Evolutionary conservation across 2,329 filamentous ascomycete species (phyloP).

Genomic region (Fusarium musae): DNA sequence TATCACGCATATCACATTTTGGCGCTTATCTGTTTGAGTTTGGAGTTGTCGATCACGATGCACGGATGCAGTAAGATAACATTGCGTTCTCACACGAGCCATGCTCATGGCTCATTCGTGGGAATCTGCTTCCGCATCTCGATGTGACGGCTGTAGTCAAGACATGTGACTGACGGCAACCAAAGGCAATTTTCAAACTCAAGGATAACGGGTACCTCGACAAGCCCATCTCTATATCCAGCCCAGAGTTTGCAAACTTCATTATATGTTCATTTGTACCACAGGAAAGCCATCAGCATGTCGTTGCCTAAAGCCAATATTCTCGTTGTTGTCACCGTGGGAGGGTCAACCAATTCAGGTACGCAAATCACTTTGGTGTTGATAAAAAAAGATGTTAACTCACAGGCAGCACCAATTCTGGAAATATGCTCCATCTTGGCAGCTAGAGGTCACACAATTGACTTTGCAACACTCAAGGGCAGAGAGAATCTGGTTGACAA

Average conservation of each 20-base stretch:
- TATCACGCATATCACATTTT: background rate
- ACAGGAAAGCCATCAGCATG: background rate
- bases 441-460: slow-evolving; percentile 4
- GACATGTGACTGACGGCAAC: background rate
- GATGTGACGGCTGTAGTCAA: background rate
- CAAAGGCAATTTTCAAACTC: background rate
- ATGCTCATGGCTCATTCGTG: background rate
- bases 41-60: background rate
- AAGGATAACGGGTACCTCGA: background rate
- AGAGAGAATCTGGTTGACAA: background rate
- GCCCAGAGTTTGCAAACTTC: fast-evolving
- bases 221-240: background rate
- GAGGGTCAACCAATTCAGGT: slow-evolving; percentile 1
- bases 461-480: background rate
- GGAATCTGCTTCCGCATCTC: background rate
- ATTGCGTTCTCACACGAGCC: background rate
- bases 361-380: background rate
- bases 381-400: background rate
- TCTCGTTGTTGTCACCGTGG: background rate
- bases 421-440: slow-evolving; percentile 1
- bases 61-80: background rate
- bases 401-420: background rate
- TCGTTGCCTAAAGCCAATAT: background rate
- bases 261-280: background rate
- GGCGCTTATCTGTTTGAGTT: background rate